Evolutionary conservation across 257 asterid genomes (phyloP), one percentile per base, ranked within the genome.

Genomic region (Rehmannia glutinosa): DNA sequence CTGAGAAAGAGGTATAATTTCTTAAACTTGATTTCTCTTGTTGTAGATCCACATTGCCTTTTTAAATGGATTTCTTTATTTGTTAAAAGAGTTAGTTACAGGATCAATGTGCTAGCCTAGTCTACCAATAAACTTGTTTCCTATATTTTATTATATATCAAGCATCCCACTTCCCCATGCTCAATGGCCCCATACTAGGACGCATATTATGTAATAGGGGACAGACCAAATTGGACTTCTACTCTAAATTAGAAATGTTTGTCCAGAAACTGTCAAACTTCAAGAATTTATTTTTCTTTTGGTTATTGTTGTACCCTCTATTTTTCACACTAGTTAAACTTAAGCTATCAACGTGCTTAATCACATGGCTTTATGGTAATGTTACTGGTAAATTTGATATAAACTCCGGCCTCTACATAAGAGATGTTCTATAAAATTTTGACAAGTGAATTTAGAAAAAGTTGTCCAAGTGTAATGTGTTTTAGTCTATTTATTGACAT

Each of bases 1-100:
- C 96, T 38, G 90, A 86, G 57, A 88, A 85, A 81, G 89, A 83
- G 95, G 99, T 84, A 59, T 25, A 45, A 42, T 36, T 41, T 78
- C 68, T 67, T 32, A 38, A 69, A 60, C 59, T 71, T 23, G 41
- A 41, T 45, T 64, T 30, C 35, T 55, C 54, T 50, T 57, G 52
- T 67, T 45, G 8, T 39, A 51, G 28, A 64, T 49, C 35, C 21
- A 27, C 51, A 24, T 61, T 38, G 35, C 61, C 35, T 36, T 55
- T 46, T 58, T 11, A 41, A 66, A 63, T 64, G 71, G 57, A 62
- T 52, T 15, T 66, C 28, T 32, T 47, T 36, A 71, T 46, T 39
- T 71, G 57, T 60, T 58, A 70, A 51, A n/a, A 35, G 45, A 23
- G 23, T 28, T 54, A 12, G 50, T 66, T 36, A 36, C 17, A 25